Evolutionary conservation across 1,284 basidiomycete species (phyloP), one percentile per base, ranked within the genome.

Genomic region (Melampsora abietis-canadensis): DNA sequence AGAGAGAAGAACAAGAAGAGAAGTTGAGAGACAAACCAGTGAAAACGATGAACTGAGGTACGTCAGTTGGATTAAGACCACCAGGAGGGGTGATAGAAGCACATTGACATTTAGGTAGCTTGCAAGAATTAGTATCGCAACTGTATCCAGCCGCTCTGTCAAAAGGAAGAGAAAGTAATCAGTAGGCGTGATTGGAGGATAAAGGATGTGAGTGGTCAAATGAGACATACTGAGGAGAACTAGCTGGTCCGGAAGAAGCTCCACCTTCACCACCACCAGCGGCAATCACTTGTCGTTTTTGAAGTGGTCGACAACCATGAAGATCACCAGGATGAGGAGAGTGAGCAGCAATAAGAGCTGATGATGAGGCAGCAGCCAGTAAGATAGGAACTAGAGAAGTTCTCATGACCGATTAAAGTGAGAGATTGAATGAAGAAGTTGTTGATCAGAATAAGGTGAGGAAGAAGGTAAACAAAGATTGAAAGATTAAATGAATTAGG

Each of bases 71-170:
- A 21, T 82, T 81, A 10, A 90, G 82, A 6, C 88, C 89, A 76
- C 89, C 89, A 15, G 90, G 89, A 4, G 89, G 88, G 76, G 83
- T 86, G 1, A 87, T 86, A 78, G 88, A 89, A 6, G 90, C 90
- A 78, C 90, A 91, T 77, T 87, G 85, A 81, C 90, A 91, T 67
- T 84, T 82, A 0, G 90, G 90, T 17, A 91, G 83, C 81, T 87
- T 84, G 83, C 90, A 91, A 66, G 84, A 83, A 24, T 81, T 82
- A 0, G 88, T 47, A 79, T 91, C 88, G 79, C 90, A 91, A 15
- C 85, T 87, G 80, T 91, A 91, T 4, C 87, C 87, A 0, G 88
- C 79, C 15, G 79, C 65, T 75, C 79, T 79, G 72, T 17, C 10
- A 37, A 7, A 21, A 12, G 10, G 31, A 24, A 46, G 54, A 34